These are phyloP conservation scores for Typha latifolia DNA, from an alignment of 176 grass and related monocot genomes.

Conservation along the genomic window DNA sequence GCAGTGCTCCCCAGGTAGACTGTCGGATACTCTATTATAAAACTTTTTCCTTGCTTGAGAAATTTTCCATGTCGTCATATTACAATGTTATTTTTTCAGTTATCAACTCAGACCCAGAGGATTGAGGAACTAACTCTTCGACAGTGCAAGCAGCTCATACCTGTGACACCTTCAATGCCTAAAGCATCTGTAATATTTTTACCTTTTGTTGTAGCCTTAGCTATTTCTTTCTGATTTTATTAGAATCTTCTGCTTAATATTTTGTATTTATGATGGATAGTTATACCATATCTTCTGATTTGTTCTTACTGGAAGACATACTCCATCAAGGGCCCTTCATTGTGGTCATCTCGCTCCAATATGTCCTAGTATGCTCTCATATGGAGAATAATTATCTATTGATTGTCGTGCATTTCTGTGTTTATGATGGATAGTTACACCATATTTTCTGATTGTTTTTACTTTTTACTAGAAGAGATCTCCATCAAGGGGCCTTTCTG, in stretches of 20 bases:
- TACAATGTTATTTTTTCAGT: slow-evolving; percentile 20
- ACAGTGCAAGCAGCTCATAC: slow-evolving; percentile 50
- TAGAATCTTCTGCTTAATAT: slow-evolving; percentile 5
- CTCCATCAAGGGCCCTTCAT: background rate
- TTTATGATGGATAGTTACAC: background rate
- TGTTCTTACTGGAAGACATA: background rate
- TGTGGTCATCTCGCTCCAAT: background rate
- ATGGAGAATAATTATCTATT: background rate
- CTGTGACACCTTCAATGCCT: slow-evolving; percentile 48
- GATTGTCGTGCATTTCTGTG: background rate
- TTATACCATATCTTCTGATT: background rate
- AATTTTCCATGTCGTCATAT: slow-evolving; percentile 11
- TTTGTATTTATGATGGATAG: slow-evolving; percentile 7
- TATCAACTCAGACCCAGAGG: slow-evolving; percentile 56
- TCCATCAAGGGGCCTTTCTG: background rate
- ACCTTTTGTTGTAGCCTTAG: slow-evolving; percentile 6
- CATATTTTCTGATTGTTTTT: background rate
- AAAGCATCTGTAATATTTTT: slow-evolving; percentile 44
- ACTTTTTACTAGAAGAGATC: background rate
- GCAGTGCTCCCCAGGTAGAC: slow-evolving; percentile 44
- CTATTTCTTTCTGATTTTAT: slow-evolving; percentile 3
- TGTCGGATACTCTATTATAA: slow-evolving; percentile 5
- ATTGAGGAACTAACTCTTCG: slow-evolving; percentile 53
- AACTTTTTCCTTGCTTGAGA: slow-evolving; percentile 1
- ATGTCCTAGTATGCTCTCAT: background rate